phyloP scores from a whole-genome alignment of 148 eudicot species.

The Tetragonia tetragonoides region DNA sequence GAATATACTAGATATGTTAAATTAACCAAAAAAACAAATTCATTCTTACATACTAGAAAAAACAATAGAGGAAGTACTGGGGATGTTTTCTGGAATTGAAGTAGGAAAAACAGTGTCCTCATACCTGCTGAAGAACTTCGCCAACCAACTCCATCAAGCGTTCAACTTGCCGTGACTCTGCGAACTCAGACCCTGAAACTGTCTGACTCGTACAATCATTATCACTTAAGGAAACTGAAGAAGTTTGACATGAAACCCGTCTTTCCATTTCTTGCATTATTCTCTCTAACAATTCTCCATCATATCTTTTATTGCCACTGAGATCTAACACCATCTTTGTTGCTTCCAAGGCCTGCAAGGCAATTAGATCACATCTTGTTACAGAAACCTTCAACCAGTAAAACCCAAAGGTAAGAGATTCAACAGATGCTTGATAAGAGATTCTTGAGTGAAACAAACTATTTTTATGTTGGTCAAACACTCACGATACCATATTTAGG shows the following conservation, averaged over 20 bases:
- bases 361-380: neutral
- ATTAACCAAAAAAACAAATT: too few relatives aligned
- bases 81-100: neutral
- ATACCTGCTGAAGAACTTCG: slow-evolving; percentile 66
- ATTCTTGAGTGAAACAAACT: neutral
- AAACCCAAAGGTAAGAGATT: neutral
- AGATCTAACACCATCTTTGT: slow-evolving; percentile 64
- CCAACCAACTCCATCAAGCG: slow-evolving; percentile 71
- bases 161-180: slow-evolving; percentile 48
- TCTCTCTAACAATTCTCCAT: slow-evolving; percentile 61
- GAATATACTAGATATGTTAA: too few relatives aligned
- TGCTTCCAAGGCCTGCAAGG: slow-evolving; percentile 76
- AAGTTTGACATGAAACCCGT: slow-evolving; percentile 30
- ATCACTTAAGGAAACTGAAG: slow-evolving; percentile 20
- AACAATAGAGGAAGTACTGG: neutral
- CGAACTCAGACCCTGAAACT: slow-evolving; percentile 29
- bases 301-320: slow-evolving; percentile 56
- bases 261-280: slow-evolving; percentile 69
- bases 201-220: slow-evolving; percentile 22
- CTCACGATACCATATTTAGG: neutral
- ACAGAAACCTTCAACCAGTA: neutral
- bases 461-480: neutral
- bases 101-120: neutral
- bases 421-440: neutral
- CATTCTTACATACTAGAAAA: too few relatives aligned